phyloP scores from a whole-genome alignment of 164 flowering plant genomes.

The Piper longum region DNA sequence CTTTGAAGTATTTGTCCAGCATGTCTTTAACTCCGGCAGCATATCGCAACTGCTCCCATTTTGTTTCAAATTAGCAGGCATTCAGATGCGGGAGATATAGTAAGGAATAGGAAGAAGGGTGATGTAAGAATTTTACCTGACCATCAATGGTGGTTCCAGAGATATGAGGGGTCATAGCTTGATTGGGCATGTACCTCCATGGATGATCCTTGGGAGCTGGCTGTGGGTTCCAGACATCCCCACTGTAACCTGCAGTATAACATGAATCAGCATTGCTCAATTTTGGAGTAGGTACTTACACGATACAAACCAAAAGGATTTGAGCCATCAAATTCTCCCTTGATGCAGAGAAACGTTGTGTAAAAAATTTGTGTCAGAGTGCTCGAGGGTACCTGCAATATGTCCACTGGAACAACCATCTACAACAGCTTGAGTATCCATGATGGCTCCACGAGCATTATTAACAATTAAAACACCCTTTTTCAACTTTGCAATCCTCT shows the following conservation, averaged over 20 bases:
- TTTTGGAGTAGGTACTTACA: too few relatives aligned
- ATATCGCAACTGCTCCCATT: conserved; percentile 59
- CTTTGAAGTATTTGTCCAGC: conserved; percentile 89
- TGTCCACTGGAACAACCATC: conserved; percentile 91
- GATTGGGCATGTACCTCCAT: conserved; percentile 98
- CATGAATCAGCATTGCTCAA: neutral
- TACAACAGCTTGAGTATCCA: conserved; percentile 94
- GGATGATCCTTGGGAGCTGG: conserved; percentile 99
- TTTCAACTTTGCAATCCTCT: conserved; percentile 72
- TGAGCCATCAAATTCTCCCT: too few relatives aligned
- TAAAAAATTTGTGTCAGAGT: neutral
- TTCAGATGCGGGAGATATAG: too few relatives aligned
- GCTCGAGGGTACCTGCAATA: conserved; percentile 48
- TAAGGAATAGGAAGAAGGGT: neutral
- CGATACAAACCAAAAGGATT: too few relatives aligned
- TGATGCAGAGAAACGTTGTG: too few relatives aligned
- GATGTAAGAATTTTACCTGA: conserved; percentile 36
- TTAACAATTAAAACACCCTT: conserved; percentile 93
- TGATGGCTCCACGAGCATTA: conserved; percentile 97
- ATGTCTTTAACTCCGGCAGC: conserved; percentile 90
- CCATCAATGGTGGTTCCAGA: conserved; percentile 98
- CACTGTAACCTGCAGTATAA: conserved; percentile 59
- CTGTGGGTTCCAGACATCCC: conserved; percentile 99
- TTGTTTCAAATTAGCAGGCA: neutral
- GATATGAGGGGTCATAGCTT: conserved; percentile 97